These are phyloP conservation scores for Schizopora paradoxa DNA, from an alignment of 1,284 basidiomycete species.

Conservation along the genomic window DNA sequence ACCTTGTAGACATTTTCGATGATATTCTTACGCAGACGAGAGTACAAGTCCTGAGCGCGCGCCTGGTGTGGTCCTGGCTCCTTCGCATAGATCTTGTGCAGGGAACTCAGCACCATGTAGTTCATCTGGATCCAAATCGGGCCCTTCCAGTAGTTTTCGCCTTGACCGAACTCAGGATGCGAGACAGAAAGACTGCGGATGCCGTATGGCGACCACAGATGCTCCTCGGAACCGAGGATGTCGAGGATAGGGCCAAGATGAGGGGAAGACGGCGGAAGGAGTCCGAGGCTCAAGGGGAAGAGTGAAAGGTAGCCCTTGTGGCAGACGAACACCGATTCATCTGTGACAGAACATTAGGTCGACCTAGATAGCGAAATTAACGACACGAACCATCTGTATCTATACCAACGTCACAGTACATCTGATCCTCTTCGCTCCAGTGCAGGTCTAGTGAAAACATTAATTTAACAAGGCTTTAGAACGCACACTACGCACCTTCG, in stretches of 20 bases:
- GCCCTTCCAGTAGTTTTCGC: conserved; percentile 95
- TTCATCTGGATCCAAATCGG: conserved; percentile 98
- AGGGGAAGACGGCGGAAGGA: conserved; percentile 71
- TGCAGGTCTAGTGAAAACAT: conserved; percentile 64
- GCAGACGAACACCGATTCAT: conserved; percentile 87
- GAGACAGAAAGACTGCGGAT: conserved; percentile 80
- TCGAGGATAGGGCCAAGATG: conserved; percentile 78
- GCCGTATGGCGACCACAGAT: conserved; percentile 89
- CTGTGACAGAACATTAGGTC: conserved; percentile 34
- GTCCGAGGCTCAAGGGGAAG: conserved; percentile 83
- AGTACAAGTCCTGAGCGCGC: conserved; percentile 74
- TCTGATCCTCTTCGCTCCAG: conserved; percentile 83
- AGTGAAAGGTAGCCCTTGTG: conserved; percentile 90
- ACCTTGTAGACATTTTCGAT: conserved; percentile 85
- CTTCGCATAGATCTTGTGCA: conserved; percentile 77
- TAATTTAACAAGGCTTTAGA: conserved; percentile 4
- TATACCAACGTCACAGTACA: conserved; percentile 91
- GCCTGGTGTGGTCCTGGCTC: conserved; percentile 77
- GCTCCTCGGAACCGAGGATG: conserved; percentile 70
- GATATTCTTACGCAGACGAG: conserved; percentile 73
- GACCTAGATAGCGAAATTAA: conserved; percentile 4
- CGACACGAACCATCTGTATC: conserved; percentile 68
- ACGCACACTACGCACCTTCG: conserved; percentile 52
- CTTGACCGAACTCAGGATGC: conserved; percentile 84
- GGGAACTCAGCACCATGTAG: conserved; percentile 75